A percentile compares a stretch with the other conserved stretches of the same genome.
These are phyloP conservation scores for Chlorella sp. DNA, from an alignment of 139 green algal species.

Conservation along the genomic window DNA sequence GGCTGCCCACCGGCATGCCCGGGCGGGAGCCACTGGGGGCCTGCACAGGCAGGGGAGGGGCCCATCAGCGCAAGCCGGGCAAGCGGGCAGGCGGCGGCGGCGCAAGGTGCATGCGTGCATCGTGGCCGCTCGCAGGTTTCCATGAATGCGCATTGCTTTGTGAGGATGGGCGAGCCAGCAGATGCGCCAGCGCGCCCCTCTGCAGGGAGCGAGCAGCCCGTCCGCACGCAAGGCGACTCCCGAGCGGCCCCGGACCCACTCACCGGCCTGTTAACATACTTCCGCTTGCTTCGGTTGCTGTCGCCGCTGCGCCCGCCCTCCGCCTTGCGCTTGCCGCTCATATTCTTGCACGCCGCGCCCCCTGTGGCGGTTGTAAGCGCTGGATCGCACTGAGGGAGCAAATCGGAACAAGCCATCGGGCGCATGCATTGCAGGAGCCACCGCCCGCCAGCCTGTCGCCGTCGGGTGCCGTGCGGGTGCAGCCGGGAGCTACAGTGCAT, in stretches of 20 bases:
- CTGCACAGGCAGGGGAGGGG: not conserved
- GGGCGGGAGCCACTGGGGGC: not conserved
- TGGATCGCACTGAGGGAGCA: too few species aligned
- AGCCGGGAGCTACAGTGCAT: too few species aligned
- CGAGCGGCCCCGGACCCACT: not conserved
- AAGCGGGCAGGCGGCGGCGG: not conserved
- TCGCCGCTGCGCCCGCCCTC: constrained; percentile 3
- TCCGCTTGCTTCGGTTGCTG: not conserved
- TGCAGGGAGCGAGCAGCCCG: too few species aligned
- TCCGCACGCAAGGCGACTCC: not conserved
- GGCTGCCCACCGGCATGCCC: constrained; percentile 36
- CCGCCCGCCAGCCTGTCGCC: too few species aligned
- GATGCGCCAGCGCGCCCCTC: too few species aligned
- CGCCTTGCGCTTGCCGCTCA: not conserved
- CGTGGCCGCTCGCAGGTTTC: not conserved
- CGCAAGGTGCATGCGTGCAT: not conserved
- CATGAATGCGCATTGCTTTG: not conserved
- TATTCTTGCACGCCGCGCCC: not conserved
- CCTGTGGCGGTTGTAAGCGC: too few species aligned
- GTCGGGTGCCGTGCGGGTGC: too few species aligned
- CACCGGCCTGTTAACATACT: not conserved
- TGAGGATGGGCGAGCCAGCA: not conserved
- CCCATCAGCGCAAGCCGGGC: not conserved
- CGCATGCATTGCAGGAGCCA: too few species aligned
- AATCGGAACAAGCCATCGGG: too few species aligned